Base-by-base conservation (phyloP, 1,284 basidiomycete species). In the Limonomyces culmigenus region DNA sequence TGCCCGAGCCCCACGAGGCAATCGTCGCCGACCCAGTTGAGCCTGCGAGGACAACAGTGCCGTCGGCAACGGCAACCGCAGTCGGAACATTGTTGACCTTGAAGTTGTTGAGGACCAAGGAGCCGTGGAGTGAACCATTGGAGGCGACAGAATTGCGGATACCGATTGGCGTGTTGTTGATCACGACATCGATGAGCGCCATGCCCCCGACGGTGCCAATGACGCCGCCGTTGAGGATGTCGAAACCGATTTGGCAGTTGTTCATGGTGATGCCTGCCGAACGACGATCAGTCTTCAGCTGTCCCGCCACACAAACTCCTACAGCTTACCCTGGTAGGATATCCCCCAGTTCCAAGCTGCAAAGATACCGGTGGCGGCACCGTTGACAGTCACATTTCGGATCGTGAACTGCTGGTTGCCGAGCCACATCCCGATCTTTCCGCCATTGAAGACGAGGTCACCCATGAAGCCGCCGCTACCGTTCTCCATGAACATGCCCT, bases 381-480 rank as follows among this genome's bases (percentile, higher is more conserved):
- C 70, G 48, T 70, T 74, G 46, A 77, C 52, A 15, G 65, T 67
- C 36, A 70, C 48, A 44, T 70, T 70, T 27, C 67, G 64, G 35
- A 69, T 61, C 1, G 67, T 70, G 45, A 67, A 47, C 71, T 78
- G 75, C 52, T 79, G 75, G 47, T 78, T 79, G 35, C 74, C 74
- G 32, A 72, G 67, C 62, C 67, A 71, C 42, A 78, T 65, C 34
- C 32, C 19, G 38, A 11, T 10, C 16, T 32, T 32, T 13, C 11
- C 10, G 30, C 30, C 10, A 8, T 32, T 11, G 16, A 32, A 32
- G 15, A 32, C 8, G 10, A 32, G 30, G 15, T 32, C 63, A 32
- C 74, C 68, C 74, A 83, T 77, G 47, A 65, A 76, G 2, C 78
- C 78, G 31, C 76, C 76, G 43, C 69, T 72, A 27, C 76, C 77